Evolutionary conservation across 257 asterid genomes (phyloP).

Genomic region (Cynanchum wilfordii): DNA sequence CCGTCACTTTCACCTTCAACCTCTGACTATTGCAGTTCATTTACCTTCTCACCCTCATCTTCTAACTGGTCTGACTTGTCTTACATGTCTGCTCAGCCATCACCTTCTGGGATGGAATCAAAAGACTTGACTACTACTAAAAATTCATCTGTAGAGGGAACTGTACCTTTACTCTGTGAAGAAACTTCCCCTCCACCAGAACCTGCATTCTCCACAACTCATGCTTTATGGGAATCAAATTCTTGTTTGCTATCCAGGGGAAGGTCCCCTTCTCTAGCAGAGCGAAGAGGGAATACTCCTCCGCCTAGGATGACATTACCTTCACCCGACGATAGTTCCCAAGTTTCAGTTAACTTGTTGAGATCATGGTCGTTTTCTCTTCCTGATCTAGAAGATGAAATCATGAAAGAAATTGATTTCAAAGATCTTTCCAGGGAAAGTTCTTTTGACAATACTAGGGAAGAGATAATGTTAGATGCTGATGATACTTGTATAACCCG

Average conservation of each 20-base stretch:
- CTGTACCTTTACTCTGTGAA: slow-evolving; percentile 27
- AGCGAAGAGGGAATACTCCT: slow-evolving; percentile 41
- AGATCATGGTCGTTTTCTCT: slow-evolving; percentile 34
- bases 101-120: slow-evolving; percentile 42
- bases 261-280: slow-evolving; percentile 38
- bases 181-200: slow-evolving; percentile 25
- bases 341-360: slow-evolving; percentile 33
- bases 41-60: slow-evolving; percentile 81
- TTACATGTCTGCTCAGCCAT: slow-evolving; percentile 58
- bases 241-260: slow-evolving; percentile 32
- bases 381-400: slow-evolving; percentile 37
- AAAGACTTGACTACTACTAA: slow-evolving; percentile 27
- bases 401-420: slow-evolving; percentile 29
- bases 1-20: slow-evolving; percentile 80
- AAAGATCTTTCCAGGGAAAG: slow-evolving; percentile 16
- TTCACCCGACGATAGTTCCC: slow-evolving; percentile 48
- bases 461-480: slow-evolving; percentile 36
- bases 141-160: slow-evolving; percentile 27
- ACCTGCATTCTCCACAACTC: slow-evolving; percentile 26
- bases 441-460: slow-evolving; percentile 26
- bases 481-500: slow-evolving; percentile 23
- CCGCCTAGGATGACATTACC: slow-evolving; percentile 47
- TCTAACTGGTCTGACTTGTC: slow-evolving; percentile 84
- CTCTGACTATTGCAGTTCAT: slow-evolving; percentile 72
- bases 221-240: slow-evolving; percentile 22